Conservation (phyloP, 805 yeast genomes). For the Metschnikowia bowlesiae region DNA sequence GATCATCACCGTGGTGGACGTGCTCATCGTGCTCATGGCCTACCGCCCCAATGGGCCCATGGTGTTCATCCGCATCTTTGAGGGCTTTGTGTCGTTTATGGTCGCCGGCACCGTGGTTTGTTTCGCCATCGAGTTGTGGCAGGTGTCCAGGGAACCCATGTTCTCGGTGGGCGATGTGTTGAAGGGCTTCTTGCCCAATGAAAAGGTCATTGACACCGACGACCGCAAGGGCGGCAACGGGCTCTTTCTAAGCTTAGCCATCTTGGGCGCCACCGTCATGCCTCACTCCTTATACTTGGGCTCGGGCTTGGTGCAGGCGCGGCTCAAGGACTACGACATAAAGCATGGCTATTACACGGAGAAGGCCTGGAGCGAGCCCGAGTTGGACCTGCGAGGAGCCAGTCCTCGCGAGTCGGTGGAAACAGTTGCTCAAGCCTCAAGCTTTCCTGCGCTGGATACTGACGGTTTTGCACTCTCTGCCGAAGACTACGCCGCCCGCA, state of each 20-base stretch:
- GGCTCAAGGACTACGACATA: constrained; percentile 70
- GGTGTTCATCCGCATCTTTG: constrained; percentile 72
- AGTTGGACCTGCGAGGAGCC: background rate
- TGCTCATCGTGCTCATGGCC: constrained; percentile 78
- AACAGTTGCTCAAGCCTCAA: background rate
- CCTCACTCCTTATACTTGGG: constrained; percentile 86
- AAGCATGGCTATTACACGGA: constrained; percentile 53
- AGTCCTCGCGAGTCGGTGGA: too few relatives aligned
- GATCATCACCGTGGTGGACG: constrained; percentile 78
- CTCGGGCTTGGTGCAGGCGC: constrained; percentile 81
- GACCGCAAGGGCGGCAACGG: constrained; percentile 43
- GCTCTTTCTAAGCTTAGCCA: constrained; percentile 71
- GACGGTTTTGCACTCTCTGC: constrained; percentile 3
- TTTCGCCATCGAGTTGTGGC: constrained; percentile 71
- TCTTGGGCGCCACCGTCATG: constrained; percentile 93
- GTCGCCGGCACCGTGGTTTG: constrained; percentile 83
- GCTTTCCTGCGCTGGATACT: too few relatives aligned
- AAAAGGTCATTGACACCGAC: constrained; percentile 29
- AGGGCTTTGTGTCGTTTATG: constrained; percentile 69
- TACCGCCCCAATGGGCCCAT: constrained; percentile 83
- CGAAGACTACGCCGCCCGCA: constrained; percentile 10
- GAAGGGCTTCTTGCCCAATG: constrained; percentile 48
- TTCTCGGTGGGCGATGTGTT: constrained; percentile 51
- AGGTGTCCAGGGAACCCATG: constrained; percentile 54
- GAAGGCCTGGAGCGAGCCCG: background rate